A percentile compares a stretch with the other conserved stretches of the same genome.
phyloP scores from a whole-genome alignment of 192 early-diverging fungal species.

The Anaeromyces robustus region DNA sequence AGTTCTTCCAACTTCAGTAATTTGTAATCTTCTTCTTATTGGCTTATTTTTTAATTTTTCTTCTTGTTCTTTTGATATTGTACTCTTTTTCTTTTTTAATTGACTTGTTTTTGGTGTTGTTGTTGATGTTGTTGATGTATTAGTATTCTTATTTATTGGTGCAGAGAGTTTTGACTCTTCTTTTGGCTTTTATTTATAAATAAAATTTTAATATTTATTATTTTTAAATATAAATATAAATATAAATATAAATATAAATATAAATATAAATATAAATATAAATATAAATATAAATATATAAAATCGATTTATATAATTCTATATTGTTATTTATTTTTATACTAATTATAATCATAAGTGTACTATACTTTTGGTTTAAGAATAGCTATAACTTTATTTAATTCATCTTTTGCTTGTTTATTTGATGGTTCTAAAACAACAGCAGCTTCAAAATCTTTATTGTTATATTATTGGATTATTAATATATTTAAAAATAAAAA shows the following conservation, averaged over 20 bases:
- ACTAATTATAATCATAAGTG: no score
- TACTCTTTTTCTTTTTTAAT: not conserved
- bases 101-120: not conserved
- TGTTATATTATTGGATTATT: not conserved
- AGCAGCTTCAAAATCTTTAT: constrained; percentile 44
- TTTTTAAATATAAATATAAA: no score
- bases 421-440: constrained; percentile 51
- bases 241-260: no score
- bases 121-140: not conserved
- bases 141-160: not conserved
- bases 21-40: not conserved
- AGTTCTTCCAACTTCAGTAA: not conserved
- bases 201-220: no score
- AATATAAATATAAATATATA: no score
- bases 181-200: no score
- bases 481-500: no score
- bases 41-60: not conserved
- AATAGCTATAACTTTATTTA: constrained; percentile 19
- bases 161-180: not conserved
- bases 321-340: no score
- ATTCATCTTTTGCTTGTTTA: constrained; percentile 41
- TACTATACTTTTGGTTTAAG: not conserved
- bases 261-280: no score
- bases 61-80: not conserved
- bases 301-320: no score